phyloP scores from a whole-genome alignment of 495 filamentous ascomycete species.

The Aspergillus ellipticus region DNA sequence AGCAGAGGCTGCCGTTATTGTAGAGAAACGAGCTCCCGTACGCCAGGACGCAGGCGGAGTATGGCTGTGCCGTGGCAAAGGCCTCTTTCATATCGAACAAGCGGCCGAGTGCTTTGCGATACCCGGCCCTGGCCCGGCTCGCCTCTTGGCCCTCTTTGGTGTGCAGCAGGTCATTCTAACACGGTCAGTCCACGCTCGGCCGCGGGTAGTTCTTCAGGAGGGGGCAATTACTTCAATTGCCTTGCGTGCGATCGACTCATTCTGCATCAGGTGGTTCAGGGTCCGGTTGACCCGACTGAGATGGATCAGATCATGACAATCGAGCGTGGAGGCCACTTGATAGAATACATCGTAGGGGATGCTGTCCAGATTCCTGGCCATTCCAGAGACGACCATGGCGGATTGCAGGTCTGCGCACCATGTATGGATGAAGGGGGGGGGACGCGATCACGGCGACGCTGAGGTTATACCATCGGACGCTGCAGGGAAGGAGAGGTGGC shows the following conservation, averaged over 20 bases:
- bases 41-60: slow-evolving; percentile 55
- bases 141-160: slow-evolving; percentile 58
- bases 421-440: background rate
- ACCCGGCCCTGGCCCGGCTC: slow-evolving; percentile 37
- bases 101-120: slow-evolving; percentile 54
- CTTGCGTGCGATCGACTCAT: slow-evolving; percentile 58
- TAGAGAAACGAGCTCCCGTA: slow-evolving; percentile 61
- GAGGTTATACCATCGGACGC: slow-evolving; percentile 6
- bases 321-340: slow-evolving; percentile 47
- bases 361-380: slow-evolving; percentile 29
- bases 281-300: slow-evolving; percentile 49
- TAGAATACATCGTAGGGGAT: slow-evolving; percentile 65
- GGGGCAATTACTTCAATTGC: slow-evolving; percentile 52
- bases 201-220: background rate
- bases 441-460: background rate
- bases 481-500: background rate
- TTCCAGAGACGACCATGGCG: slow-evolving; percentile 12
- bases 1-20: slow-evolving; percentile 59
- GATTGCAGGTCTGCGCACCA: slow-evolving; percentile 7
- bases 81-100: slow-evolving; percentile 60
- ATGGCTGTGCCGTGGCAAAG: slow-evolving; percentile 59
- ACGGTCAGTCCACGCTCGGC: slow-evolving; percentile 9
- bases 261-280: slow-evolving; percentile 51
- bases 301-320: slow-evolving; percentile 39
- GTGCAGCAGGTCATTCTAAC: slow-evolving; percentile 51